Evolutionary conservation across 208 protist species (phyloP).

Genomic region (Trypanosoma rangeli): DNA sequence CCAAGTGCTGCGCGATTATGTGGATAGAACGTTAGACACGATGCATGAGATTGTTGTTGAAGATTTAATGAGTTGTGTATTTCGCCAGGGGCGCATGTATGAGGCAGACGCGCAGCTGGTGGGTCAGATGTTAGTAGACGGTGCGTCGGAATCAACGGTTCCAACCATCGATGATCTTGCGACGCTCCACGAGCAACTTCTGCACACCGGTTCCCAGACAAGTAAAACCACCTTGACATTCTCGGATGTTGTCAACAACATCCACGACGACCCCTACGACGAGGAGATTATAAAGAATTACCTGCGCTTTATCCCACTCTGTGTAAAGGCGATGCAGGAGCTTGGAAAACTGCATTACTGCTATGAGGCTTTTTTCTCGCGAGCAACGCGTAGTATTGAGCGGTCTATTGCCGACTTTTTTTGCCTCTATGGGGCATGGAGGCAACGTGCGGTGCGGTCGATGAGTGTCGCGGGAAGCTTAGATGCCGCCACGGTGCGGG

Average conservation of each 20-base stretch:
- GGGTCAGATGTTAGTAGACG: constrained; percentile 44
- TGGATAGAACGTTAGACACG: constrained; percentile 45
- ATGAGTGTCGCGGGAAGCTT: constrained; percentile 24
- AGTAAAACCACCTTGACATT: background rate
- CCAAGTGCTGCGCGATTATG: constrained; percentile 53
- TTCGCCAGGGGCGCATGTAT: constrained; percentile 61
- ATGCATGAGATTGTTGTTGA: constrained; percentile 69
- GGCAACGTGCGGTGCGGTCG: constrained; percentile 40
- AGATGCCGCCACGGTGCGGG: constrained; percentile 51
- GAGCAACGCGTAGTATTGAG: constrained; percentile 58
- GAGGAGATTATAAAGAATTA: constrained; percentile 48
- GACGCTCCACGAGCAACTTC: background rate
- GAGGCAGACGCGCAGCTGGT: constrained; percentile 65
- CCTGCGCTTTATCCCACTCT: constrained; percentile 75
- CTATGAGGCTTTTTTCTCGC: constrained; percentile 76
- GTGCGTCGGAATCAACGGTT: constrained; percentile 14
- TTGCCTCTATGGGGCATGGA: constrained; percentile 70
- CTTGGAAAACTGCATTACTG: constrained; percentile 63
- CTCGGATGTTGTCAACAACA: background rate
- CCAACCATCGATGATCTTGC: constrained; percentile 5
- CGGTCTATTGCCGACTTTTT: constrained; percentile 75
- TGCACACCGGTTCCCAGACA: background rate
- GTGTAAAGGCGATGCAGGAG: constrained; percentile 62
- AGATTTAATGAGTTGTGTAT: constrained; percentile 74
- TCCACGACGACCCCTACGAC: constrained; percentile 58